Evolutionary conservation across 2,329 filamentous ascomycete species (phyloP).

Genomic region (Pseudocercospora musae): DNA sequence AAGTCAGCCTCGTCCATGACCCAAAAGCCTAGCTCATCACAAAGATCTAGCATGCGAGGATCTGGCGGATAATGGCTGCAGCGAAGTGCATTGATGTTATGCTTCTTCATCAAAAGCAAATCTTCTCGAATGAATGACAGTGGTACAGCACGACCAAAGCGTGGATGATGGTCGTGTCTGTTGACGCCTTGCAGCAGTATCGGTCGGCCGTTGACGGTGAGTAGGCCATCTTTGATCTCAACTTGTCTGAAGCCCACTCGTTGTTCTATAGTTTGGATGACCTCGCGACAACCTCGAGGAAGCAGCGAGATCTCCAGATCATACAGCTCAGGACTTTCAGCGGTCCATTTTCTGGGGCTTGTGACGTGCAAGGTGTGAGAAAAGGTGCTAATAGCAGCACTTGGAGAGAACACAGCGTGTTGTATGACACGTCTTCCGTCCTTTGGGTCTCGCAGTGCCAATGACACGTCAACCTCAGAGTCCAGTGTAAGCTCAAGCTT

Average conservation of each 20-base stretch:
- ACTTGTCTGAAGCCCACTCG: conserved; percentile 61
- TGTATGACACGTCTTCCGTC: neutral
- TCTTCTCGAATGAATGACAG: conserved; percentile 59
- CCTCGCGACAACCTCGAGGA: conserved; percentile 12
- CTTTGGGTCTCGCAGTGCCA: conserved; percentile 21
- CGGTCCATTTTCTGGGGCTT: conserved; percentile 63
- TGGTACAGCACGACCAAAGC: conserved; percentile 60
- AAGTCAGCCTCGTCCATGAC: conserved; percentile 55
- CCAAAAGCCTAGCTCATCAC: conserved; percentile 64
- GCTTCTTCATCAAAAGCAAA: conserved; percentile 62
- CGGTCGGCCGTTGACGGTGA: conserved; percentile 59
- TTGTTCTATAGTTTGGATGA: conserved; percentile 46
- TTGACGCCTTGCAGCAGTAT: conserved; percentile 63
- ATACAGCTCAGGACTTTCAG: conserved; percentile 64
- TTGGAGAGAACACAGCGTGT: neutral
- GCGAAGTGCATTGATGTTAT: conserved; percentile 68
- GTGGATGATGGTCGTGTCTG: conserved; percentile 66
- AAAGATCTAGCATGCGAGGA: conserved; percentile 55
- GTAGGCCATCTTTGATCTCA: conserved; percentile 57
- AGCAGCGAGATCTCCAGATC: conserved; percentile 38
- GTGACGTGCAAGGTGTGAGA: conserved; percentile 37
- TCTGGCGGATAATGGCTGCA: conserved; percentile 65
- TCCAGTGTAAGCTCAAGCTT: conserved; percentile 36
- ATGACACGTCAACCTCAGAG: neutral
- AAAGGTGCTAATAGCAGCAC: conserved; percentile 15